Percentiles rank a stretch among this genome's conserved stretches.
phyloP scores from a whole-genome alignment of 352 stramenopile species.

The Pythium plurisporium region DNA sequence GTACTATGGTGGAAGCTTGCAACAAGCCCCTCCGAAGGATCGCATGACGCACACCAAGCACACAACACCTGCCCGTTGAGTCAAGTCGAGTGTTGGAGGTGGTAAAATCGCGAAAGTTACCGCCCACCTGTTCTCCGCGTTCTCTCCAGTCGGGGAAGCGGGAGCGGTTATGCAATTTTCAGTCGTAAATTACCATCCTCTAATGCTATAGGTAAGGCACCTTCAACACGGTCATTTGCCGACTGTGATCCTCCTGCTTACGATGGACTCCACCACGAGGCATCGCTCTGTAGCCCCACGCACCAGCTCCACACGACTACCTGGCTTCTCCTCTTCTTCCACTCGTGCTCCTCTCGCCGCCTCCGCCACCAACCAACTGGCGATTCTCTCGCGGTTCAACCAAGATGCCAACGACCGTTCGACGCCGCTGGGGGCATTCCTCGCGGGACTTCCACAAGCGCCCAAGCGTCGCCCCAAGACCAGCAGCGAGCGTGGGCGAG shows the following conservation, averaged over 20 bases:
- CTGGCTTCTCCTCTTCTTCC: background rate
- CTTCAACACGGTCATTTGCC: background rate
- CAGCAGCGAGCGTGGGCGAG: conserved; percentile 15
- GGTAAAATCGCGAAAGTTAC: too few relatives aligned
- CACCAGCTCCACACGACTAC: too few relatives aligned
- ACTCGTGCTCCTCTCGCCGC: background rate
- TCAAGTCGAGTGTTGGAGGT: too few relatives aligned
- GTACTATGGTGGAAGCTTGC: too few relatives aligned
- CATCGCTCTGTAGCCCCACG: too few relatives aligned
- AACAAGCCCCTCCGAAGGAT: too few relatives aligned
- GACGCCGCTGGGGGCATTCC: conserved; percentile 11
- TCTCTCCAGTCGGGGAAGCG: too few relatives aligned
- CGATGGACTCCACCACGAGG: background rate
- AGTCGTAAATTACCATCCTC: background rate
- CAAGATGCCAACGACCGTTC: background rate
- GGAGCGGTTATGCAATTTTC: too few relatives aligned
- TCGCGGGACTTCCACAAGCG: conserved; percentile 8
- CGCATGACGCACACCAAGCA: too few relatives aligned
- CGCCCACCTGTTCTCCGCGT: too few relatives aligned
- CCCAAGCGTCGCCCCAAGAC: conserved; percentile 7
- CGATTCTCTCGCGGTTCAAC: conserved; percentile 4
- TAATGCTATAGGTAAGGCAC: background rate
- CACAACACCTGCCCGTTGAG: too few relatives aligned
- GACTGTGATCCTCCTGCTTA: too few relatives aligned
- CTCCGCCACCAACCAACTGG: background rate